These are phyloP conservation scores for Fraxinus excelsior DNA, from an alignment of 257 asterid genomes.

Conservation along the genomic window DNA sequence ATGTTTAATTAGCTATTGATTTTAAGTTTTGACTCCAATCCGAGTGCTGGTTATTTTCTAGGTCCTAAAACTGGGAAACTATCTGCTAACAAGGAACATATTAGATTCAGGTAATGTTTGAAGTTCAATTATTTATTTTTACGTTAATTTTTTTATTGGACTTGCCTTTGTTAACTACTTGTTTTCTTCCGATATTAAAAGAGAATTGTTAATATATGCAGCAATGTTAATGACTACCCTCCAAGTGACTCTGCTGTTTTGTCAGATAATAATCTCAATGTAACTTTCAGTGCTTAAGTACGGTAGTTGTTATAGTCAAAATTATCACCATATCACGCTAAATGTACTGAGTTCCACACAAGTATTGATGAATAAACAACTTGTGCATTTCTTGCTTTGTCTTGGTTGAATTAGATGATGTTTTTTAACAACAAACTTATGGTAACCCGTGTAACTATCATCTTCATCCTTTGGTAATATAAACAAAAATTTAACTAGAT, in stretches of 20 bases:
- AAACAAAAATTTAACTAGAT: not conserved
- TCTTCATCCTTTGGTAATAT: not conserved
- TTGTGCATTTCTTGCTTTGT: not conserved
- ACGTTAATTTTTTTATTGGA: not conserved
- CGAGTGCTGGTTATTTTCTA: constrained; percentile 25
- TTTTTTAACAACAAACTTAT: not conserved
- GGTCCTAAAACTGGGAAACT: constrained; percentile 84
- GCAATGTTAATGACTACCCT: constrained; percentile 76
- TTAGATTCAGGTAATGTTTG: constrained; percentile 86
- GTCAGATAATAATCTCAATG: constrained; percentile 84
- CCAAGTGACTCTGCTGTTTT: constrained; percentile 64
- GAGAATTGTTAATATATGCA: constrained; percentile 31
- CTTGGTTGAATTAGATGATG: not conserved
- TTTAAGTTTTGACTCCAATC: not conserved
- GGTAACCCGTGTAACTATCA: not conserved
- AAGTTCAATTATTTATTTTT: not conserved
- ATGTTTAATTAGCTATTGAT: not conserved
- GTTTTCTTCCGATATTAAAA: not conserved
- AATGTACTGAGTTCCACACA: not conserved
- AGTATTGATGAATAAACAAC: not conserved
- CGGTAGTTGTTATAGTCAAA: constrained; percentile 9
- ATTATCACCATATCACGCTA: constrained; percentile 14
- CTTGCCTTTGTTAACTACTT: not conserved
- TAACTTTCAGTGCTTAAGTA: constrained; percentile 33
- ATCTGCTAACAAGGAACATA: constrained; percentile 78